Conservation (phyloP, 1,284 basidiomycete species). For the Apiotrichum porosum region DNA sequence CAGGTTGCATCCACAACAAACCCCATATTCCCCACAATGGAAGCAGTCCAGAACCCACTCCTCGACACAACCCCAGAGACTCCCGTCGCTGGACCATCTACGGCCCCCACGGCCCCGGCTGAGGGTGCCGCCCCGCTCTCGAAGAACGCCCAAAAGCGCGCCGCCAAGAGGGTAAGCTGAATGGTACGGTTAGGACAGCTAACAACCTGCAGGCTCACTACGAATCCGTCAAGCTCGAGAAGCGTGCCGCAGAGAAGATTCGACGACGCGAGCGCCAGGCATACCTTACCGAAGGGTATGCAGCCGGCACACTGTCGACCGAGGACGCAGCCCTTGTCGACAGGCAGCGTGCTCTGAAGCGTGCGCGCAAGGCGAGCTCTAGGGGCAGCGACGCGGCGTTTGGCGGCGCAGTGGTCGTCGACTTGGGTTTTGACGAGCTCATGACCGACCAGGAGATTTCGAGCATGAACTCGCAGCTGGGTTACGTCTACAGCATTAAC, state of each 20-base stretch:
- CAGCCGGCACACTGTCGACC: conserved; percentile 32
- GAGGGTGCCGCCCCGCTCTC: conserved; percentile 6
- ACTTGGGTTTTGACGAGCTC: conserved; percentile 88
- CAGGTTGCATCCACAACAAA: neutral
- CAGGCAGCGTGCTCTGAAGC: conserved; percentile 20
- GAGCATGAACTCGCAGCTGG: conserved; percentile 81
- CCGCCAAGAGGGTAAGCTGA: conserved; percentile 35
- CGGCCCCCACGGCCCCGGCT: neutral
- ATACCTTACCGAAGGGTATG: conserved; percentile 23
- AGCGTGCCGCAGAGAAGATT: conserved; percentile 32
- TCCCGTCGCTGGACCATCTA: too few species aligned
- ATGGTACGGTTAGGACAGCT: too few species aligned
- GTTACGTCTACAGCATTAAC: conserved; percentile 83
- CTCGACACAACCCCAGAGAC: too few species aligned
- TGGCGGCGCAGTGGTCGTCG: conserved; percentile 73
- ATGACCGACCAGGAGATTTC: conserved; percentile 94
- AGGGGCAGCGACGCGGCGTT: conserved; percentile 30
- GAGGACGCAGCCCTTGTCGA: conserved; percentile 29
- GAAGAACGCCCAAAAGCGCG: conserved; percentile 37
- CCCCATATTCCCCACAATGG: conserved; percentile 3
- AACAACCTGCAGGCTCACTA: conserved; percentile 7
- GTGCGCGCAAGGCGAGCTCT: conserved; percentile 15
- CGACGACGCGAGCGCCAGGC: conserved; percentile 21
- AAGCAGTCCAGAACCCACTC: too few species aligned
- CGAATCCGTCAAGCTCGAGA: conserved; percentile 27